Evolutionary conservation across 176 grass and related monocot species (phyloP).

Genomic region (Leersia perrieri): DNA sequence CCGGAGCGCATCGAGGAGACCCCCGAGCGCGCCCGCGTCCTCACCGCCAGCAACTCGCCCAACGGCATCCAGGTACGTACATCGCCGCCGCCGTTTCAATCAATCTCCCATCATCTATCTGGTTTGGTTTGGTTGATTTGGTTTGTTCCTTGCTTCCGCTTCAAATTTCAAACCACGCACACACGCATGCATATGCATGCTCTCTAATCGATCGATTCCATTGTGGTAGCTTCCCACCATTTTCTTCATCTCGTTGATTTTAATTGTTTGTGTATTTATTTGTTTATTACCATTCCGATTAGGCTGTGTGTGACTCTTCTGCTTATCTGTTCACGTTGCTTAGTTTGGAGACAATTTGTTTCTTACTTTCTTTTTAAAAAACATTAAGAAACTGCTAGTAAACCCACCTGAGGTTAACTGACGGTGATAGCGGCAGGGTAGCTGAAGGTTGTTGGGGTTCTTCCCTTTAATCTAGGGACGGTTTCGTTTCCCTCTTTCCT

Average conservation of each 20-base stretch:
- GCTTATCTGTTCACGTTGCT: not conserved
- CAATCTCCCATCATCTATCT: not conserved
- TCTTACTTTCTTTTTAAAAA: not conserved
- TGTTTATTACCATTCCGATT: not conserved
- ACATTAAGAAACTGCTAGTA: not conserved
- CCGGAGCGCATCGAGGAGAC: constrained; percentile 44
- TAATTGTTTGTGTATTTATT: not conserved
- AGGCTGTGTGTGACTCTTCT: not conserved
- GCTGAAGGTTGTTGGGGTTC: not conserved
- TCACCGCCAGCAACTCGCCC: constrained; percentile 60
- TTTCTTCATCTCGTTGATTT: not conserved
- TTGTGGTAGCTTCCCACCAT: not conserved
- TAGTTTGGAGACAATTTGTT: not conserved
- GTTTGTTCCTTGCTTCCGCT: not conserved
- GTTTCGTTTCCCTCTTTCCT: not conserved
- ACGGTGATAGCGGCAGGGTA: not conserved
- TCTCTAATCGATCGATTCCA: not conserved
- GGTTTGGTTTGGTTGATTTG: not conserved
- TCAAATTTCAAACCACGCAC: not conserved
- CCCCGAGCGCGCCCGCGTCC: constrained; percentile 31
- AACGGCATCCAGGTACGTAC: constrained; percentile 83
- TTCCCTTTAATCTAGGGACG: not conserved
- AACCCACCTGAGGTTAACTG: not conserved
- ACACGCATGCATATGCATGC: not conserved
- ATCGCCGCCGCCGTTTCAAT: not conserved